phyloP scores from a whole-genome alignment of 139 green algal species.

The Astrephomene gubernaculifera region DNA sequence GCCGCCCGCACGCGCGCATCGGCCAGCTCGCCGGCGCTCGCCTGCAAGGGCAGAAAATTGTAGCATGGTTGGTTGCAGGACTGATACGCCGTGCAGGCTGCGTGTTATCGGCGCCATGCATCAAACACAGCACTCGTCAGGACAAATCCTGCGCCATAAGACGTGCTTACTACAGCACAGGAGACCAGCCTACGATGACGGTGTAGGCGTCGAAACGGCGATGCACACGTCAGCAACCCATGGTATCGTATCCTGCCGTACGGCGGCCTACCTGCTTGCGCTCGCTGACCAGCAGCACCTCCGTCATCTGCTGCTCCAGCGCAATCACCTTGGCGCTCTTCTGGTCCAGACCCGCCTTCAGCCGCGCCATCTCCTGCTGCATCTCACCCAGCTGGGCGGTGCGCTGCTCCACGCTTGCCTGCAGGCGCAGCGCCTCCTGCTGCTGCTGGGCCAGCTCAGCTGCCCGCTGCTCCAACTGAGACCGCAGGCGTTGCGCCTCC shows the following conservation, averaged over 20 bases:
- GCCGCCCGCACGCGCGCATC: constrained; percentile 40
- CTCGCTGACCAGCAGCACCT: constrained; percentile 47
- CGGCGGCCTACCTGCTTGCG: constrained; percentile 38
- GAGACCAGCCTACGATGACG: too few species aligned
- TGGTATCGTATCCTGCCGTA: too few species aligned
- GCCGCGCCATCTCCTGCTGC: not conserved
- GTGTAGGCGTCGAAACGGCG: too few species aligned
- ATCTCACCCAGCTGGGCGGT: constrained; percentile 1
- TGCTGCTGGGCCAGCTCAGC: not conserved
- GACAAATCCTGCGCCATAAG: too few species aligned
- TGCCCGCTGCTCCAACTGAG: not conserved
- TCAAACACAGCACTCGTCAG: too few species aligned
- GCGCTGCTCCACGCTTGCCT: not conserved
- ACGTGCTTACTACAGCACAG: too few species aligned
- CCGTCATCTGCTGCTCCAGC: constrained; percentile 47
- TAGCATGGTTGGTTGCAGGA: too few species aligned
- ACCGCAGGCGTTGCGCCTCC: not conserved
- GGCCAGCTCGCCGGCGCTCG: constrained; percentile 16
- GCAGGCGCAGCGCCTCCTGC: constrained; percentile 5
- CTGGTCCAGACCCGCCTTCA: constrained; percentile 16
- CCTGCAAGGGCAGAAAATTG: not conserved
- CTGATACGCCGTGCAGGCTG: too few species aligned
- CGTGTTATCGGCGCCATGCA: too few species aligned
- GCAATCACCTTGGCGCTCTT: constrained; percentile 28
- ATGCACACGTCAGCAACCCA: too few species aligned